A percentile compares a stretch with the other conserved stretches of the same genome.
Evolutionary conservation across 305 asterid species (phyloP).

Genomic region (Rubia balearica): DNA sequence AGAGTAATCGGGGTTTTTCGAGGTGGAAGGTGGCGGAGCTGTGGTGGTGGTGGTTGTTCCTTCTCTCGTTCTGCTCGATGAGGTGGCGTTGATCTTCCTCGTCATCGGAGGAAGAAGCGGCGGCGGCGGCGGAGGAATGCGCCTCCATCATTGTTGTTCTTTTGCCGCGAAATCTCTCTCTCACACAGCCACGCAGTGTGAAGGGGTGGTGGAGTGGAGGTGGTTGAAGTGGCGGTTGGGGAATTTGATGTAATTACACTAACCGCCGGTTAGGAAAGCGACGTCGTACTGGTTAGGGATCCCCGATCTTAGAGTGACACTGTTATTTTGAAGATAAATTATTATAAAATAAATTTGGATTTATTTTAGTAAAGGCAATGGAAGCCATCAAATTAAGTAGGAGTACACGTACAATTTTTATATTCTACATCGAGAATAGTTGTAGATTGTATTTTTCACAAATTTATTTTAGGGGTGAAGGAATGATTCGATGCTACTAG

Average conservation of each 20-base stretch:
- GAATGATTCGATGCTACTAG: too few relatives aligned
- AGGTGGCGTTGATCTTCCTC: slow-evolving; percentile 77
- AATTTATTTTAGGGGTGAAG: too few relatives aligned
- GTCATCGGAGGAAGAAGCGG: slow-evolving; percentile 48
- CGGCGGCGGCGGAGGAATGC: slow-evolving; percentile 23
- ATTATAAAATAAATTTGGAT: too few relatives aligned
- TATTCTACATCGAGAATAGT: too few relatives aligned
- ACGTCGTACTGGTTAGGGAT: slow-evolving; percentile 18
- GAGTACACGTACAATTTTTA: too few relatives aligned
- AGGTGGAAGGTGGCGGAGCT: slow-evolving; percentile 36
- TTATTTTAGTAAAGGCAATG: too few relatives aligned
- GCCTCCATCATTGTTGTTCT: slow-evolving; percentile 35
- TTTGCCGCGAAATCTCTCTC: background rate
- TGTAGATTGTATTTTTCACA: too few relatives aligned
- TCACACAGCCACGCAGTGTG: too few relatives aligned
- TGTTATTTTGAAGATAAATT: background rate
- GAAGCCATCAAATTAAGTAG: too few relatives aligned
- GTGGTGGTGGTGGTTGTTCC: slow-evolving; percentile 27
- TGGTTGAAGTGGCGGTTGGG: slow-evolving; percentile 15
- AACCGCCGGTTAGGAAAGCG: slow-evolving; percentile 37
- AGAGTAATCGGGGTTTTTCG: slow-evolving; percentile 35
- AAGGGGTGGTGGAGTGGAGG: background rate
- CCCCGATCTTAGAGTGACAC: background rate
- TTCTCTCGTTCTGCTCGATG: slow-evolving; percentile 50
- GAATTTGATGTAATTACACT: slow-evolving; percentile 6